Conservation (phyloP, 2,329 filamentous ascomycete genomes). For the Pseudonectria buxi region DNA sequence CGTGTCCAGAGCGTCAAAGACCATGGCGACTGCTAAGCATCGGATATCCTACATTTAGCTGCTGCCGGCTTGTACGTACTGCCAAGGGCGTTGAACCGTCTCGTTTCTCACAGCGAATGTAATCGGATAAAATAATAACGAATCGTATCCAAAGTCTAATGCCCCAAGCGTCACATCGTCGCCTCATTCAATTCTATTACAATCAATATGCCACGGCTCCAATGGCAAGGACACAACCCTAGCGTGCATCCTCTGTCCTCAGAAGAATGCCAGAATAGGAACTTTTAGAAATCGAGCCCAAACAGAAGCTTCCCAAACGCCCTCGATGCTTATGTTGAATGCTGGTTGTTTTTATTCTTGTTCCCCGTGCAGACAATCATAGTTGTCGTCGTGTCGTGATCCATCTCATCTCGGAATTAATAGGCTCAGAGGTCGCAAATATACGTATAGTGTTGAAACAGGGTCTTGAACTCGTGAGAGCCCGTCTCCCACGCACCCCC, state of each 20-base stretch:
- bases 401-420: neutral
- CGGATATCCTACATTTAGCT: too few species aligned
- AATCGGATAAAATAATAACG: too few species aligned
- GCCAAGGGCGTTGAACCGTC: too few species aligned
- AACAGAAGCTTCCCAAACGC: slow-evolving; percentile 12
- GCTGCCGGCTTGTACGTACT: too few species aligned
- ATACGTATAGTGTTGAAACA: too few species aligned
- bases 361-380: slow-evolving; percentile 11
- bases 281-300: slow-evolving; percentile 4
- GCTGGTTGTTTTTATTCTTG: slow-evolving; percentile 1
- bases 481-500: neutral
- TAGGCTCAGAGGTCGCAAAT: too few species aligned
- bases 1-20: too few species aligned
- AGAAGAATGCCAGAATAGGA: slow-evolving; percentile 17
- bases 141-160: neutral
- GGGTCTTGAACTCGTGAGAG: too few species aligned
- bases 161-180: slow-evolving; percentile 5
- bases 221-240: slow-evolving; percentile 4
- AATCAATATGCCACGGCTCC: slow-evolving; percentile 16
- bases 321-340: slow-evolving; percentile 10
- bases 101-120: too few species aligned
- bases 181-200: slow-evolving; percentile 21
- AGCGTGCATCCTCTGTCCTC: slow-evolving; percentile 10
- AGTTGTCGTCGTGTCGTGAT: slow-evolving; percentile 5
- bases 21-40: too few species aligned